Evolutionary conservation across 1,139 yeast species (phyloP), one percentile per base, ranked within the genome.

Genomic region (Nadsonia commutata): DNA sequence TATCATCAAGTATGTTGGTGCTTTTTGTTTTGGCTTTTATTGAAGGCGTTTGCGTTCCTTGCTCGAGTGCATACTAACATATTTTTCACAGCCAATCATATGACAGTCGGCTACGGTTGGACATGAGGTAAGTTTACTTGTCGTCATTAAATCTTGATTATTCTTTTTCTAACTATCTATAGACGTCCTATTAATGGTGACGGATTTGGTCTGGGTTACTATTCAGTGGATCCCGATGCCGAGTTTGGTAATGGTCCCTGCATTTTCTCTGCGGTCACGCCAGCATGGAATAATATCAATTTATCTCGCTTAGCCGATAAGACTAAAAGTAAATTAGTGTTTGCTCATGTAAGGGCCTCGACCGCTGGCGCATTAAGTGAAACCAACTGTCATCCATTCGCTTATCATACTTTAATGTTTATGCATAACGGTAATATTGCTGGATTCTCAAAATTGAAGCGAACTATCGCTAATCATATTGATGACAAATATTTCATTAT

Each of bases 361-460:
- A 90, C 98, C 0, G 86, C 94, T 49, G 98, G 98, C 36, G 94
- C 83, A 1, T 65, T 90, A 27, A 74, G 94, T 3, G 97, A 90
- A 58, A 86, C 95, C 1, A 90, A 90, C 63, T 90, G 97, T 63
- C 98, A 90, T 59, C 97, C 97, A 20, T 66, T 88, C 62, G 78
- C 83, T 2, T 86, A 74, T 58, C 93, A 90, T 47, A 77, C 78
- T 43, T 66, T 88, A 41, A 83, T 90, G 82, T 90, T 90, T 60
- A 90, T 90, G 98, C 97, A 90, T 63, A 90, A 90, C 63, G 98
- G 98, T 22, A 94, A 93, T 5, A 76, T 90, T 20, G 72, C 90
- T 13, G 74, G 77, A 44, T 90, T 90, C 59, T 62, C 69, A 46
- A 66, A 66, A 52, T 82, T 90, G 55, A 90, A 90, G 61, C 72